phyloP scores from a whole-genome alignment of 1,284 basidiomycete genomes.

The Phlebopus sp. region DNA sequence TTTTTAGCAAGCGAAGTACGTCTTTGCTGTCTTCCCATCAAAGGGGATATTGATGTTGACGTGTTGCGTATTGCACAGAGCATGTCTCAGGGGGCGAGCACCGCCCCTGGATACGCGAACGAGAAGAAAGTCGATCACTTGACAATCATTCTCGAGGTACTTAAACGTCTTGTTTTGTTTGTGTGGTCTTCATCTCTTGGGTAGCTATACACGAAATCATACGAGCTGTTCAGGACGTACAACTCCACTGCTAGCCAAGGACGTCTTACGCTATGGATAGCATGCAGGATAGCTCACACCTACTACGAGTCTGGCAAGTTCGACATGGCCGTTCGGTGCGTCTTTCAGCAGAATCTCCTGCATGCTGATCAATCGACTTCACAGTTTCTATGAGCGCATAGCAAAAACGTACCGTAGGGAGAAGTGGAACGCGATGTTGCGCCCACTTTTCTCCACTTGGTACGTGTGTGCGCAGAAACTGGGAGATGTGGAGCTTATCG shows the following conservation, averaged over 20 bases:
- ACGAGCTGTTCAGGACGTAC: conserved; percentile 84
- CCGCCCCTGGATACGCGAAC: conserved; percentile 68
- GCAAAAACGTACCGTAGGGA: conserved; percentile 81
- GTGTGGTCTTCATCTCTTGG: not conserved
- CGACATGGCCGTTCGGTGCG: conserved; percentile 78
- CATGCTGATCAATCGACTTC: not conserved
- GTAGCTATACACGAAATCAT: conserved; percentile 88
- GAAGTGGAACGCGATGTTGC: conserved; percentile 70
- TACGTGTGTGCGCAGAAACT: conserved; percentile 76
- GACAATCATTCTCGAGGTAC: conserved; percentile 76
- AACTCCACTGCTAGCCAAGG: conserved; percentile 50
- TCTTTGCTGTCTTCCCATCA: not conserved
- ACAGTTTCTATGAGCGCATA: conserved; percentile 85
- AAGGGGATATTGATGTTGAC: not conserved
- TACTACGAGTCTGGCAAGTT: conserved; percentile 77
- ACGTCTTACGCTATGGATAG: conserved; percentile 80
- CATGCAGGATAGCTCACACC: conserved; percentile 81
- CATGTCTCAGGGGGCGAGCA: conserved; percentile 24
- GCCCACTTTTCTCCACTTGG: conserved; percentile 72
- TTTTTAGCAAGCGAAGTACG: conserved; percentile 64
- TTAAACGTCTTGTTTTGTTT: conserved; percentile 6
- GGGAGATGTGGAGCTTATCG: conserved; percentile 71
- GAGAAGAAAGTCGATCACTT: conserved; percentile 90
- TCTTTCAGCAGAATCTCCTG: not conserved
- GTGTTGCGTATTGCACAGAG: not conserved